These are phyloP conservation scores for Aspergillus udagawae DNA, from an alignment of 2,329 filamentous ascomycete species.

Conservation along the genomic window DNA sequence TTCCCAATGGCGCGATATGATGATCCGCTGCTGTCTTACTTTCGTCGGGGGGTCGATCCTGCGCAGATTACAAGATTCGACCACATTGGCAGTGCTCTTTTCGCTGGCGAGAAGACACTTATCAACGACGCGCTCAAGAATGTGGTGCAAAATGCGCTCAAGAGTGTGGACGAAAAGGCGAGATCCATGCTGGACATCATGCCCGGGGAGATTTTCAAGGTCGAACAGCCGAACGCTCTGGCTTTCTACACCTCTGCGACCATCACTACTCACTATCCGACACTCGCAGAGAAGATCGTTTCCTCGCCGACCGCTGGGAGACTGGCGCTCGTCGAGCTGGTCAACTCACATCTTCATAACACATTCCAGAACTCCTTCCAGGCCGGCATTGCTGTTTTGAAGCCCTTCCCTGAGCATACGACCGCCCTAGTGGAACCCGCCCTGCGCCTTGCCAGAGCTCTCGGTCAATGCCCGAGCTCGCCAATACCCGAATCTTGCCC, in stretches of 20 bases:
- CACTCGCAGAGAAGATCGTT: conserved; percentile 60
- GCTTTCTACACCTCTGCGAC: conserved; percentile 70
- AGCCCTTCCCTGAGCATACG: conserved; percentile 72
- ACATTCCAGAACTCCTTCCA: conserved; percentile 79
- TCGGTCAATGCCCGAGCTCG: conserved; percentile 69
- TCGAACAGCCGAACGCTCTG: conserved; percentile 65
- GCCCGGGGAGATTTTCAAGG: conserved; percentile 56
- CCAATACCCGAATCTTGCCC: conserved; percentile 76
- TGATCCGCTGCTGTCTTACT: conserved; percentile 65
- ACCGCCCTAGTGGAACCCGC: conserved; percentile 68
- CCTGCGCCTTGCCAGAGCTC: conserved; percentile 66
- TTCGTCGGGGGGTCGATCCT: conserved; percentile 73
- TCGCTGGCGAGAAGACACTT: conserved; percentile 63
- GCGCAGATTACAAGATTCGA: conserved; percentile 67
- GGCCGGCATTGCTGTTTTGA: conserved; percentile 73
- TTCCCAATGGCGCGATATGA: conserved; percentile 78
- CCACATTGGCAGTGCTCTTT: conserved; percentile 65
- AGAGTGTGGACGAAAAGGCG: conserved; percentile 52
- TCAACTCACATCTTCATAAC: conserved; percentile 79
- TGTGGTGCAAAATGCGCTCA: conserved; percentile 42
- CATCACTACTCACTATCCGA: conserved; percentile 63
- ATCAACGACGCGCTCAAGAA: conserved; percentile 51
- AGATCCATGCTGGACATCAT: conserved; percentile 63
- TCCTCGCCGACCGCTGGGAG: conserved; percentile 59
- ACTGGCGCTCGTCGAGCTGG: conserved; percentile 64